These are phyloP conservation scores for Gastrolobium bilobum DNA, from an alignment of 306 rosid genomes.

Conservation along the genomic window DNA sequence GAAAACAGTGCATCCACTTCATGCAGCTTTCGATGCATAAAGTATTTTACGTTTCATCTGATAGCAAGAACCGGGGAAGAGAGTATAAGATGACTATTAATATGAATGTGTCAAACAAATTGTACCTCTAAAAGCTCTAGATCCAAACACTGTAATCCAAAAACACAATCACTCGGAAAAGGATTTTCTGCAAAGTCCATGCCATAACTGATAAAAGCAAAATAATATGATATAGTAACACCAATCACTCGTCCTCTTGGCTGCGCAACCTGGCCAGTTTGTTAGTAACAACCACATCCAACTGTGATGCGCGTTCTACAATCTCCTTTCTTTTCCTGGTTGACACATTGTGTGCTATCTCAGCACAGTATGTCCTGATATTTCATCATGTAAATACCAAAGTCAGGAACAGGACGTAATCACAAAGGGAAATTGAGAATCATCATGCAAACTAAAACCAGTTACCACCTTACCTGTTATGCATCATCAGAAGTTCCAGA, in stretches of 20 bases:
- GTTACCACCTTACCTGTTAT: constrained; percentile 82
- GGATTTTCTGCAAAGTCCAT: constrained; percentile 35
- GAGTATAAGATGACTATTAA: background rate
- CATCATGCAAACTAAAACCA: background rate
- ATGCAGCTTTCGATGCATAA: background rate
- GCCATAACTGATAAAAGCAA: constrained; percentile 20
- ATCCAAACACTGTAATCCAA: constrained; percentile 27
- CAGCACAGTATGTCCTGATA: constrained; percentile 78
- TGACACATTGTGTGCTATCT: constrained; percentile 75
- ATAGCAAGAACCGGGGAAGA: background rate
- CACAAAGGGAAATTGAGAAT: background rate
- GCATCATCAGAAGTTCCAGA: constrained; percentile 83
- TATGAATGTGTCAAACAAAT: background rate
- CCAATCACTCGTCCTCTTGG: constrained; percentile 77
- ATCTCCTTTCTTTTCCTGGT: constrained; percentile 76
- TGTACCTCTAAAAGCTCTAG: constrained; percentile 17
- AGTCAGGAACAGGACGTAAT: background rate
- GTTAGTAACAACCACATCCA: constrained; percentile 86
- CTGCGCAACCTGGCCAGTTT: constrained; percentile 79
- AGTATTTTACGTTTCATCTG: background rate
- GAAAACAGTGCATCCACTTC: background rate
- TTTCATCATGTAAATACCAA: background rate
- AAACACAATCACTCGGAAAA: constrained; percentile 5
- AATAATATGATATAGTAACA: background rate
- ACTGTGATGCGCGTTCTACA: constrained; percentile 80